Base-by-base conservation (phyloP, 2,329 filamentous ascomycete species). In the Paraphoma chrysanthemicola region DNA sequence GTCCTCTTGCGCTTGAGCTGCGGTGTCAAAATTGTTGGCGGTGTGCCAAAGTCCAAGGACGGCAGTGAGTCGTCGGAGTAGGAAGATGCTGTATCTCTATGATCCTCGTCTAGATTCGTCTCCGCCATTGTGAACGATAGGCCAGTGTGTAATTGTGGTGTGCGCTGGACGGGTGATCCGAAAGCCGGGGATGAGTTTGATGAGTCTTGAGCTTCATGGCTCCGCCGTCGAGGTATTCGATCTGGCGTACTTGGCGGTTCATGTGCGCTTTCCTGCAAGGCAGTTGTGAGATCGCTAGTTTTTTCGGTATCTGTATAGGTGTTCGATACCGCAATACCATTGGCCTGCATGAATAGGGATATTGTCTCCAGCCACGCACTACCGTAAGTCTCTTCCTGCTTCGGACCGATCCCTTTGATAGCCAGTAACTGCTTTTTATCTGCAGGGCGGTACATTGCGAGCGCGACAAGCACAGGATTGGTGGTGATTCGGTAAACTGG, bases 281-380 rank as follows among this genome's bases (percentile, higher is more conserved):
- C 9, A 42, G 8, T n/a, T 16, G 4, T 23, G 12, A 36, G 45
- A n/a, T 44, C 48, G 31, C 9, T 14, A 1, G 38, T 42, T 30
- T 17, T 18, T 16, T 12, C 17, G 9, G n/a, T 10, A 14, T 45
- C 28, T 5, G 53, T 29, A 16, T 28, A 28, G 8, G 38, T 51
- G 5, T 16, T 43, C 12, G 44, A 11, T n/a, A 44, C 18, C 10
- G 51, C 11, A 17, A 54, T 29, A 11, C 48, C 45, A 29, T 66
- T 50, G 8, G 33, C 44, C 2, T 51, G 46, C 9, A 63, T 23
- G 28, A 68, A 72, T 1, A 54, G 44, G 3, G 56, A 51, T 6
- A 75, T 68, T 10, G 70, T 55, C 12, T 68, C 57, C 3, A 77
- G 58, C 66, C 69, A 72, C 6, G 61, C 62, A 1, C 64, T 51